A percentile compares a stretch with the other conserved stretches of the same genome.
Evolutionary conservation across 1,284 basidiomycete species (phyloP).

Genomic region (Boletellus dicymbophilus): DNA sequence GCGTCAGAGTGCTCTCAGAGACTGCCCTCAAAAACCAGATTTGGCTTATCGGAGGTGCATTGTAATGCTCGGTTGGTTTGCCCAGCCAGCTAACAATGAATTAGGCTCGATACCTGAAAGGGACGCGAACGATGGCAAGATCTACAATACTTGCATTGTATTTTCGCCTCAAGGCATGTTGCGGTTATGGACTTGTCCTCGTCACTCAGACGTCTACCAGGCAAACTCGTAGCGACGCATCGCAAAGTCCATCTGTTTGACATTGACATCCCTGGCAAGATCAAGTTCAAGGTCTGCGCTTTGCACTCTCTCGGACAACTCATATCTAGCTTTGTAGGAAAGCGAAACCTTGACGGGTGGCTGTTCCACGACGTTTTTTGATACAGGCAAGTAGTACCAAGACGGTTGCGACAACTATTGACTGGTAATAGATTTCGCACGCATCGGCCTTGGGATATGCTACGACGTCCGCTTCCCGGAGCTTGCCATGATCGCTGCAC

Average conservation of each 20-base stretch:
- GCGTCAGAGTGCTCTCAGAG: constrained; percentile 79
- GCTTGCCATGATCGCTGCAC: constrained; percentile 88
- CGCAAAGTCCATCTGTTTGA: constrained; percentile 98
- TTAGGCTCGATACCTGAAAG: constrained; percentile 89
- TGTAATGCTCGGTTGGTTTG: not conserved
- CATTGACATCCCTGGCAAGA: constrained; percentile 96
- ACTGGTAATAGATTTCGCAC: constrained; percentile 73
- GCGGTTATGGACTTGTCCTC: not conserved
- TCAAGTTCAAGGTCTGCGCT: constrained; percentile 88
- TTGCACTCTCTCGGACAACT: not conserved
- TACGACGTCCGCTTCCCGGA: constrained; percentile 96
- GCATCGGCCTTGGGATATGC: constrained; percentile 90
- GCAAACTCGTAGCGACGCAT: constrained; percentile 85
- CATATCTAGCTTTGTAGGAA: constrained; percentile 57
- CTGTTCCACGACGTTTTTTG: constrained; percentile 77
- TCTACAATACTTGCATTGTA: constrained; percentile 95
- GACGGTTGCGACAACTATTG: not conserved
- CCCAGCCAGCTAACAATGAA: not conserved
- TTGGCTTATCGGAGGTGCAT: constrained; percentile 90
- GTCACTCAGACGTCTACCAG: constrained; percentile 40
- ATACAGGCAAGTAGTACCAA: constrained; percentile 62
- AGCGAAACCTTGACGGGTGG: constrained; percentile 92
- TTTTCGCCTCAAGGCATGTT: constrained; percentile 82
- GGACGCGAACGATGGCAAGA: constrained; percentile 58
- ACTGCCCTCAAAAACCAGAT: constrained; percentile 81